These are phyloP conservation scores for Sparassis latifolia DNA, from an alignment of 1,284 basidiomycete genomes.

Conservation along the genomic window DNA sequence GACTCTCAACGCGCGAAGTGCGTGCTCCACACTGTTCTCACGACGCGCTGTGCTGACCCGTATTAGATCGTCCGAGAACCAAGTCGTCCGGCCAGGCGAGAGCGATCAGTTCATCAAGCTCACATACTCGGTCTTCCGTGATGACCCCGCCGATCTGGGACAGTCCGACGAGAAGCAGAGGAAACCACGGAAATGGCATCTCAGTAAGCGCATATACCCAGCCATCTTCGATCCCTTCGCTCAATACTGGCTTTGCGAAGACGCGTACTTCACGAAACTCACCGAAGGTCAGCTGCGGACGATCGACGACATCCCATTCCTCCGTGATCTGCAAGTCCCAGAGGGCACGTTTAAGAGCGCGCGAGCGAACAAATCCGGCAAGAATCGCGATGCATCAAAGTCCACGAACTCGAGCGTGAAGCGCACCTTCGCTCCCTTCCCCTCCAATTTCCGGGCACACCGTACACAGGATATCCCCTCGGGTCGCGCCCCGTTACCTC, in stretches of 20 bases:
- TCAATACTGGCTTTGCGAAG: conserved; percentile 27
- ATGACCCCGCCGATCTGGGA: conserved; percentile 14
- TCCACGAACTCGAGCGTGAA: conserved; percentile 17
- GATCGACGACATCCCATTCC: conserved; percentile 28
- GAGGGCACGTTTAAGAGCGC: conserved; percentile 47
- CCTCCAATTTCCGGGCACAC: conserved; percentile 26
- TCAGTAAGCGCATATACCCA: conserved; percentile 41
- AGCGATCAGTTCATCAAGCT: conserved; percentile 75
- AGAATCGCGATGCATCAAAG: conserved; percentile 15
- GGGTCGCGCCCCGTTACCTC: conserved; percentile 20
- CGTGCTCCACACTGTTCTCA: conserved; percentile 1
- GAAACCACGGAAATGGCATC: conserved; percentile 65
- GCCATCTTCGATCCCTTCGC: not conserved
- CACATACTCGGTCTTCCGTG: conserved; percentile 62
- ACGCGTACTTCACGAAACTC: conserved; percentile 71
- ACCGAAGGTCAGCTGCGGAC: conserved; percentile 29
- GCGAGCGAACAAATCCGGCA: conserved; percentile 16
- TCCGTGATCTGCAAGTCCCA: conserved; percentile 27
- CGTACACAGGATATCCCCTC: conserved; percentile 15
- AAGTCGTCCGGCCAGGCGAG: conserved; percentile 35
- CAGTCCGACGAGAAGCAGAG: conserved; percentile 17
- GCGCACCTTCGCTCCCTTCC: conserved; percentile 54
- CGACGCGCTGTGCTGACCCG: not conserved
- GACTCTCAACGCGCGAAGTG: conserved; percentile 18
- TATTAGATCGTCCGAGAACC: conserved; percentile 24